Evolutionary conservation across 208 protist species (phyloP).

Genomic region (Crithidia fasciculata): DNA sequence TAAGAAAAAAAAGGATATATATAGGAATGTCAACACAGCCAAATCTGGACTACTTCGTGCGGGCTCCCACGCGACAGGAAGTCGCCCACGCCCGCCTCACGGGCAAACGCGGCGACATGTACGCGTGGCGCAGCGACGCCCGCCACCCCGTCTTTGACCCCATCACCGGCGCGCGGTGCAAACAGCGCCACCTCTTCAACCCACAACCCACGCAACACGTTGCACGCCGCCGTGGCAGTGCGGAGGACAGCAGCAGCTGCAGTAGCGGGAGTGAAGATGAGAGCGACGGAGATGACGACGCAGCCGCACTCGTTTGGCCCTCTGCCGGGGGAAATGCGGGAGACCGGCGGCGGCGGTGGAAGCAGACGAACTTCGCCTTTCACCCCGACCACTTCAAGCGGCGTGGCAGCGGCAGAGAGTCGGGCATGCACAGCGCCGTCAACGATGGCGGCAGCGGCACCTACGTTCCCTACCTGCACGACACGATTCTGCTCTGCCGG

Average conservation of each 20-base stretch:
- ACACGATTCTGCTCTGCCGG: slow-evolving; percentile 47
- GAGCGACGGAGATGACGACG: not conserved
- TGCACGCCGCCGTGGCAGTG: not conserved
- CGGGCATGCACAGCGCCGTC: not conserved
- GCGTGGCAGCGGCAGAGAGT: not conserved
- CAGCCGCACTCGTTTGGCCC: slow-evolving; percentile 23
- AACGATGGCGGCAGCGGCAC: not conserved
- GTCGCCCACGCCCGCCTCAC: slow-evolving; percentile 22
- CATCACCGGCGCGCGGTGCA: slow-evolving; percentile 15
- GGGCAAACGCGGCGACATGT: slow-evolving; percentile 53
- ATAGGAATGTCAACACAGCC: slow-evolving; percentile 24
- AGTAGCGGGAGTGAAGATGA: not conserved
- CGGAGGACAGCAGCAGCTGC: not conserved
- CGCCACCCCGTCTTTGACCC: slow-evolving; percentile 28
- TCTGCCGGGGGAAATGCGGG: slow-evolving; percentile 15
- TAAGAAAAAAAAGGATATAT: not conserved
- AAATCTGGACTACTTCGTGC: slow-evolving; percentile 53
- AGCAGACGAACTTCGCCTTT: slow-evolving; percentile 37
- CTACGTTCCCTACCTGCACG: slow-evolving; percentile 65
- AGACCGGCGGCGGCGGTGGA: slow-evolving; percentile 45
- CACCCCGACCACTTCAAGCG: slow-evolving; percentile 22
- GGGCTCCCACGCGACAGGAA: slow-evolving; percentile 25
- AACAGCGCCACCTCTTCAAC: slow-evolving; percentile 12
- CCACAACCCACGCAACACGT: slow-evolving; percentile 26
- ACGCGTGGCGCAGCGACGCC: slow-evolving; percentile 45